phyloP scores from a whole-genome alignment of 169 alveolate genomes.

The Besnoitia besnoiti region DNA sequence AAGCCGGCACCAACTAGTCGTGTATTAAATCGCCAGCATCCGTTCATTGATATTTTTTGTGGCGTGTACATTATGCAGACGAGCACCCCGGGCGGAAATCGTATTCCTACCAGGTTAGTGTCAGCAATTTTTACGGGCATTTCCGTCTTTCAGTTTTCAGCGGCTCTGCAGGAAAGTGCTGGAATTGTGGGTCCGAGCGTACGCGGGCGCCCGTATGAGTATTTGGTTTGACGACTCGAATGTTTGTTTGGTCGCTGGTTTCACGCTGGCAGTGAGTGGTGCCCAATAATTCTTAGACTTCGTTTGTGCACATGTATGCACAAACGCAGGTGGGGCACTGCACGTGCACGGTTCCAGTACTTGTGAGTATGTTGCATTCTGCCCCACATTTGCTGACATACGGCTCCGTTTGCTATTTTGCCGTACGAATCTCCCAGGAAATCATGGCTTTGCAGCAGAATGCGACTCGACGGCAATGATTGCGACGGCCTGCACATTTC shows the following conservation, averaged over 20 bases:
- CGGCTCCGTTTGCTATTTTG: too few relatives aligned
- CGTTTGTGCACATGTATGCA: not conserved
- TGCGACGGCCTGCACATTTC: not conserved
- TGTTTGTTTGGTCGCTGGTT: not conserved
- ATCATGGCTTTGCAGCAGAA: not conserved
- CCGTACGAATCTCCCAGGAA: not conserved
- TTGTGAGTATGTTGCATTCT: not conserved
- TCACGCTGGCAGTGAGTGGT: not conserved
- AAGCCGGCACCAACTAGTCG: too few relatives aligned
- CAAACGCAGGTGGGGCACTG: not conserved
- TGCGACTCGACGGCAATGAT: not conserved
- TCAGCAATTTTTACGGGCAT: not conserved
- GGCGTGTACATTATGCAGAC: not conserved
- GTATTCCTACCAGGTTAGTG: constrained; percentile 1
- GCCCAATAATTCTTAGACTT: not conserved
- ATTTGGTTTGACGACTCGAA: not conserved
- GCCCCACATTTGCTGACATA: too few relatives aligned
- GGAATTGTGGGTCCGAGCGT: not conserved
- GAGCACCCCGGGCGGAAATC: not conserved
- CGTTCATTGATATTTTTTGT: not conserved
- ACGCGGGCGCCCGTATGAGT: not conserved
- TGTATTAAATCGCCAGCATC: too few relatives aligned
- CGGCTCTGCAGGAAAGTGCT: not conserved
- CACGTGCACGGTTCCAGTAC: not conserved
- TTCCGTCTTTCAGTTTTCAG: not conserved